These are phyloP conservation scores for Sergeia podlipaevii DNA, from an alignment of 208 protist genomes.

Conservation along the genomic window DNA sequence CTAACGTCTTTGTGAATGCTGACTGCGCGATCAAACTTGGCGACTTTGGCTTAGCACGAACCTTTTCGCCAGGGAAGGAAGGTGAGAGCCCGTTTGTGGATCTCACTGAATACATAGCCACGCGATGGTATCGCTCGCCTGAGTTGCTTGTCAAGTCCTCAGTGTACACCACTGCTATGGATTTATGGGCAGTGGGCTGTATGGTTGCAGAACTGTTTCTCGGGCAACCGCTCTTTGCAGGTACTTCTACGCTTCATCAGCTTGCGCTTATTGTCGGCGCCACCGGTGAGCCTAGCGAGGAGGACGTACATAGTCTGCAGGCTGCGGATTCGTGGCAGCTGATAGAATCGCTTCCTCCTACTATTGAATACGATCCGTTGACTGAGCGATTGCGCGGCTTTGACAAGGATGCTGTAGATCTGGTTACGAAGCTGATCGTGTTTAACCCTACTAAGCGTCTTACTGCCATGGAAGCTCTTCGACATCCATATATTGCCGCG, in stretches of 20 bases:
- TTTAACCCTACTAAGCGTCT: constrained; percentile 87
- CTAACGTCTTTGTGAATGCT: constrained; percentile 91
- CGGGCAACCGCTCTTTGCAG: constrained; percentile 93
- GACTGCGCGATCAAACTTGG: constrained; percentile 94
- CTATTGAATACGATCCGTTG: constrained; percentile 35
- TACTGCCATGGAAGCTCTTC: constrained; percentile 78
- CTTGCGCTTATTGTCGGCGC: constrained; percentile 92
- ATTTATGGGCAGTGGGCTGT: constrained; percentile 99
- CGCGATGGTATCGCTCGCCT: constrained; percentile 97
- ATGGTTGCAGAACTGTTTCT: constrained; percentile 95
- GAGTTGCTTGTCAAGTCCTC: constrained; percentile 96
- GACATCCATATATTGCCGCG: constrained; percentile 84
- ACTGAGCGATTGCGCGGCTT: constrained; percentile 65
- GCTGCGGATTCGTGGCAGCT: constrained; percentile 88
- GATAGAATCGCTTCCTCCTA: constrained; percentile 67
- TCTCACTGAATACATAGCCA: constrained; percentile 96
- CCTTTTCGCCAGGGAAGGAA: constrained; percentile 29
- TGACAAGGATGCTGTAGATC: constrained; percentile 77
- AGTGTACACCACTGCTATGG: constrained; percentile 96
- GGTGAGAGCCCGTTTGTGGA: constrained; percentile 47
- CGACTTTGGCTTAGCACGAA: constrained; percentile 98
- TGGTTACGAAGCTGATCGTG: constrained; percentile 80
- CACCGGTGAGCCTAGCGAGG: constrained; percentile 72
- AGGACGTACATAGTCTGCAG: constrained; percentile 89
- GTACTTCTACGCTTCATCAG: constrained; percentile 96